phyloP scores from a whole-genome alignment of 352 stramenopile species.

The Pythium pyrilobum region DNA sequence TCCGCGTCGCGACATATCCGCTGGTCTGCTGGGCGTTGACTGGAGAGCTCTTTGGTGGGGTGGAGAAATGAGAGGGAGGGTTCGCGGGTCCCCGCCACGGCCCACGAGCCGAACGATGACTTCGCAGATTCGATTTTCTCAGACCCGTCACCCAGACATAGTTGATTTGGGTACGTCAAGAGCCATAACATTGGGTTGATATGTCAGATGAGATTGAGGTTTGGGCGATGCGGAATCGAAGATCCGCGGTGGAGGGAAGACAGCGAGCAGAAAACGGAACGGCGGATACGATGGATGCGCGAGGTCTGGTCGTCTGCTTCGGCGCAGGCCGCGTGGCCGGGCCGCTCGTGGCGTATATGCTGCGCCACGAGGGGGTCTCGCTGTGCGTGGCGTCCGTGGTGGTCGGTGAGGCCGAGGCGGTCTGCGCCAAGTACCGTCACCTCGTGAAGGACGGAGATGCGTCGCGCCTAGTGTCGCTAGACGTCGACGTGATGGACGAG shows the following conservation, averaged over 20 bases:
- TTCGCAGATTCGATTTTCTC: too few relatives aligned
- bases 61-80: neutral
- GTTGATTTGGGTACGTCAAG: neutral
- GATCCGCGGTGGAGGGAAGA: neutral
- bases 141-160: too few relatives aligned
- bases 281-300: neutral
- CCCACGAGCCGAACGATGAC: neutral
- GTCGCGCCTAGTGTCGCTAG: conserved; percentile 8
- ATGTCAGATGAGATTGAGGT: neutral
- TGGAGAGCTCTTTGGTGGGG: neutral
- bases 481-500: conserved; percentile 23
- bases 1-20: neutral
- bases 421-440: conserved; percentile 22
- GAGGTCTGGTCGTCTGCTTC: conserved; percentile 29
- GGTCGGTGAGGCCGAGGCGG: conserved; percentile 21
- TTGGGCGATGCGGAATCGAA: neutral
- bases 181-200: neutral
- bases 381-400: conserved; percentile 25
- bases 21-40: too few relatives aligned
- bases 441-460: neutral
- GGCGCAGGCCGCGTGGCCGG: conserved; percentile 40
- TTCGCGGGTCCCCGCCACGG: neutral
- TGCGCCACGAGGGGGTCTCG: conserved; percentile 16
- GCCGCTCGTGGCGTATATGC: conserved; percentile 34
- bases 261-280: neutral